Conservation (phyloP, 2,329 filamentous ascomycete species). For the Aspergillus fijiensis region DNA sequence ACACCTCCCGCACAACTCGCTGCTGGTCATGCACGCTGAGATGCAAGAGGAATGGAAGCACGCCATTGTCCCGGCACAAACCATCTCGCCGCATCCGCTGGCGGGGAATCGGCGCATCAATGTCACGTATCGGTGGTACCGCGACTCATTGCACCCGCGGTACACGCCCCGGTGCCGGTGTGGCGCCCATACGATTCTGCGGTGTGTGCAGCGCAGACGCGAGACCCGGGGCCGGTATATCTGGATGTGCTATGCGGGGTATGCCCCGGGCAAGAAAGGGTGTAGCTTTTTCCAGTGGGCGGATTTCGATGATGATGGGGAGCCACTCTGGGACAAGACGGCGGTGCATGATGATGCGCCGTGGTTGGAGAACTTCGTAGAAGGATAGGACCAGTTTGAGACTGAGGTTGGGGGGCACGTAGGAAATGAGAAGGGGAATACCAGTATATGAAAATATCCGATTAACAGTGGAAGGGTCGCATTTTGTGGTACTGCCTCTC, state of each 20-base stretch:
- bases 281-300: constrained; percentile 85
- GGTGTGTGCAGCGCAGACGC: constrained; percentile 76
- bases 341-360: constrained; percentile 19
- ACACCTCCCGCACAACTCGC: constrained; percentile 88
- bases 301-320: constrained; percentile 80
- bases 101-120: constrained; percentile 82
- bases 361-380: constrained; percentile 27
- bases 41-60: constrained; percentile 99
- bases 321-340: constrained; percentile 61
- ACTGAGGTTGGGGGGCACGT: not conserved
- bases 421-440: not conserved
- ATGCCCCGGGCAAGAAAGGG: constrained; percentile 47
- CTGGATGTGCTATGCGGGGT: constrained; percentile 84
- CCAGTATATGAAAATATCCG: not conserved
- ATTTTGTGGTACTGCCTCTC: not conserved
- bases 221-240: constrained; percentile 80
- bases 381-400: constrained; percentile 1
- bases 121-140: constrained; percentile 89
- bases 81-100: constrained; percentile 81
- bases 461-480: not conserved
- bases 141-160: constrained; percentile 70
- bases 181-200: constrained; percentile 64
- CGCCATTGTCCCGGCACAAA: constrained; percentile 69
- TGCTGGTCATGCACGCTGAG: constrained; percentile 93
- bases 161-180: constrained; percentile 78